Conservation (phyloP, 805 yeast genomes). For the Wickerhamiella sergipiensis region DNA sequence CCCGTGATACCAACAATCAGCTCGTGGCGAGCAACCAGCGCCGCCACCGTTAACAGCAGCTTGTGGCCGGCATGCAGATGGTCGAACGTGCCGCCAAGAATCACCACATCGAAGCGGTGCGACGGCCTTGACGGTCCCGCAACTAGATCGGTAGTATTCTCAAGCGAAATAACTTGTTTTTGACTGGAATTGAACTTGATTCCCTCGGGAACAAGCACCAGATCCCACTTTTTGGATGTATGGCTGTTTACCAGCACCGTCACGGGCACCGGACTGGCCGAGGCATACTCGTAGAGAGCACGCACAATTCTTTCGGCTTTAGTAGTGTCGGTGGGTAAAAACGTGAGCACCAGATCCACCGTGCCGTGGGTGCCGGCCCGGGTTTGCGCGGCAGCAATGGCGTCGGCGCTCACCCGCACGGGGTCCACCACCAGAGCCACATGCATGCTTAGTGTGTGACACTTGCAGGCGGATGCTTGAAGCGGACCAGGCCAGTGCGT, state of each 20-base stretch:
- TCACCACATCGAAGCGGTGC: slow-evolving; percentile 9
- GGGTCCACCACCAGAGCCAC: slow-evolving; percentile 5
- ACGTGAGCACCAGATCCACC: neutral
- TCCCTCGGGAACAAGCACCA: neutral
- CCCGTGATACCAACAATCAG: slow-evolving; percentile 82
- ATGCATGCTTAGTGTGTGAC: slow-evolving; percentile 2
- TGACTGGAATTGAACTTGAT: neutral
- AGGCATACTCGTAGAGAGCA: slow-evolving; percentile 5
- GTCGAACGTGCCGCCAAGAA: slow-evolving; percentile 95
- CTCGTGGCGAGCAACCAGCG: slow-evolving; percentile 39
- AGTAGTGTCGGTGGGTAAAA: neutral
- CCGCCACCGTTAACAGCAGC: slow-evolving; percentile 60
- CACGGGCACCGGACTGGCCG: neutral
- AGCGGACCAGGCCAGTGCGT: slow-evolving; percentile 38
- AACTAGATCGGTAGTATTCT: neutral
- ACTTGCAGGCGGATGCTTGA: slow-evolving; percentile 18
- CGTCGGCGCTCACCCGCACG: neutral
- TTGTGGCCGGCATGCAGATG: slow-evolving; percentile 94
- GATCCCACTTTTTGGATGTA: neutral
- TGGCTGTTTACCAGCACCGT: neutral
- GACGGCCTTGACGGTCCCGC: neutral
- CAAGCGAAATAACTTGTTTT: too few relatives aligned
- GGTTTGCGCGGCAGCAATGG: slow-evolving; percentile 1
- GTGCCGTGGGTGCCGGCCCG: neutral
- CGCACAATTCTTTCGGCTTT: slow-evolving; percentile 1